Base-by-base conservation (phyloP, 192 early-diverging fungal genomes). In the Coemansia sp. region DNA sequence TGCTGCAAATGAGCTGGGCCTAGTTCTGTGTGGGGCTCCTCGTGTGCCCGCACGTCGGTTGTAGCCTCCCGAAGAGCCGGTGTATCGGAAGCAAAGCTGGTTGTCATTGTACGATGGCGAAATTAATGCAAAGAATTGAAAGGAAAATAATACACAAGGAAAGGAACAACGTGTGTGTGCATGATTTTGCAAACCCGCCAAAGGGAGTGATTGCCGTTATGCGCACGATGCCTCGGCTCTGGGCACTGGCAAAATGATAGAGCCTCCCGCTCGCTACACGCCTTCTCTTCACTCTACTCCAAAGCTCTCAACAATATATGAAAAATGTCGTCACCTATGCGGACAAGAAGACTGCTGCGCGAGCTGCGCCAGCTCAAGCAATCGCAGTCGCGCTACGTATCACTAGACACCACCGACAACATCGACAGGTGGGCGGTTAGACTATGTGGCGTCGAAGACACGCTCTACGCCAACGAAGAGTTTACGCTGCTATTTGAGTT, bases 401-500 rank as follows among this genome's bases (percentile, higher is more conserved):
- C 56, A n/a, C 59, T 80, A n/a, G 63, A 75, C 2, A 33, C 68
- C 2, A 61, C 66, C n/a, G 76, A 83, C 45, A 75, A 66, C 33
- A 64, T 83, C 10, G 75, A 75, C 59, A 90, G 85, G 52, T 93
- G 92, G 92, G 75, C 78, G 8, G 58, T 93, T 21, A 36, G 73
- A 18, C 71, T 93, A 34, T 72, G 67, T 13, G 91, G 91, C 2
- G 88, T 87, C 11, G 77, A 84, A 36, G 84, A 73, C 55, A 93
- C 91, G 3, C 59, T 93, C 14, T 93, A 93, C 52, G 76, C 69
- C 0, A 62, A 74, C 28, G 86, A 87, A 41, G 59, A 71, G 20
- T 87, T 77, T 45, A 79, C 70, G 16, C 66, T 87, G 39, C 66
- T 86, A 75, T 93, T 93, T 75, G 85, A 86, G 41, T 93, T 93